Evolutionary conservation across 306 rosid genomes (phyloP), one percentile per base, ranked within the genome.

Genomic region (Crotalaria pallida): DNA sequence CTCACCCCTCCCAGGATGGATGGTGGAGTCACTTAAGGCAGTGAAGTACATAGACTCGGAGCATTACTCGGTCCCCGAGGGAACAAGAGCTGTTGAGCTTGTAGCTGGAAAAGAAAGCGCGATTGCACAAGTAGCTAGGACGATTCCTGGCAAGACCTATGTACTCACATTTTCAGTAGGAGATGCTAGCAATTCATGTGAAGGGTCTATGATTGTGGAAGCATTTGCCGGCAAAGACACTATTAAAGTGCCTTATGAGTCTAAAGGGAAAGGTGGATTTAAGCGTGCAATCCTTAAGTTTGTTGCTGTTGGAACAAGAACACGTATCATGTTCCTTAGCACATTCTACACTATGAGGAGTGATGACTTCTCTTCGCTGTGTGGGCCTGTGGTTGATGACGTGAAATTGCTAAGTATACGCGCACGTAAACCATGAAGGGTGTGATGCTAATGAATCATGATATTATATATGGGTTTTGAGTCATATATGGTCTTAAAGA

Each of bases 41-140:
- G 99, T 95, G 47, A 89, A 81, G 33, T 95, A 91, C 92, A 82
- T 95, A 41, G 99, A 95, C 78, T 84, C 96, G 0, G 65, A 33
- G 10, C 97, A 95, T 31, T 95, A 86, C 86, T 87, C 96, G 0
- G 92, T 95, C 1, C 99, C 99, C 0, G 67, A 86, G 51, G 97
- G 96, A 0, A 82, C 67, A 31, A 79, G 97, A 26, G 99, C 96
- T 0, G 89, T 95, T 10, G 99, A 95, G 65, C 82, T 95, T 1
- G 84, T 95, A 0, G 97, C 96, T 0, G 99, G 99, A 1, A 95
- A 95, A 82, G 99, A 95, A 27, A 95, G 99, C 15, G 99, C 97
- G 1, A 91, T 95, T 1, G 97, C 99, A 0, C 99, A 95, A 59
- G 81, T 95, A 0, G 96, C 80, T 18, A 80, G 99, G 36, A 95